These are phyloP conservation scores for Prunus padus DNA, from an alignment of 306 rosid genomes.

Conservation along the genomic window DNA sequence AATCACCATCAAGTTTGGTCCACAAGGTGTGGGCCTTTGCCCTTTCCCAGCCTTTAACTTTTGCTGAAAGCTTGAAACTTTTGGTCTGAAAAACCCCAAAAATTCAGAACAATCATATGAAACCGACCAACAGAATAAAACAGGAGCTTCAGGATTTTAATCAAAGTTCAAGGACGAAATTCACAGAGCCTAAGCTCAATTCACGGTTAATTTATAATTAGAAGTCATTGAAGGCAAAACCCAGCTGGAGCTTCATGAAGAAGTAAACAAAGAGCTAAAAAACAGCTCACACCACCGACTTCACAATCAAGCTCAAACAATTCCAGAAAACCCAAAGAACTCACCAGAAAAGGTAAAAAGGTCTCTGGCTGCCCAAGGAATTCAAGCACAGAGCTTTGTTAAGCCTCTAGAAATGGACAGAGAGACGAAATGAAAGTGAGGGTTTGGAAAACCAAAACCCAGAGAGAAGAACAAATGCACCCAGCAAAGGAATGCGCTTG, in stretches of 20 bases:
- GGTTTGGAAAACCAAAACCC: not conserved
- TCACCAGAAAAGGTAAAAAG: not conserved
- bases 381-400: not conserved
- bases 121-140: not conserved
- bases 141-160: not conserved
- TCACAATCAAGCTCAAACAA: not conserved
- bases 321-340: not conserved
- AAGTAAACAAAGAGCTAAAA: not conserved
- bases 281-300: not conserved
- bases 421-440: not conserved
- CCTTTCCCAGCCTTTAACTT: not conserved
- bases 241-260: not conserved
- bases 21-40: not conserved
- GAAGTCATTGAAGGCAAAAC: not conserved
- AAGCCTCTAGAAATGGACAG: not conserved
- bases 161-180: not conserved
- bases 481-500: not conserved
- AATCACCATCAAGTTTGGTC: constrained; percentile 9
- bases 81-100: not conserved
- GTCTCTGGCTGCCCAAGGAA: not conserved
- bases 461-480: too few relatives aligned
- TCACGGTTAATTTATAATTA: not conserved
- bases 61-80: not conserved
- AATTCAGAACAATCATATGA: not conserved
- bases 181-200: not conserved